Conservation (phyloP, 1,284 basidiomycete species). For the Ganoderma lingzhi region DNA sequence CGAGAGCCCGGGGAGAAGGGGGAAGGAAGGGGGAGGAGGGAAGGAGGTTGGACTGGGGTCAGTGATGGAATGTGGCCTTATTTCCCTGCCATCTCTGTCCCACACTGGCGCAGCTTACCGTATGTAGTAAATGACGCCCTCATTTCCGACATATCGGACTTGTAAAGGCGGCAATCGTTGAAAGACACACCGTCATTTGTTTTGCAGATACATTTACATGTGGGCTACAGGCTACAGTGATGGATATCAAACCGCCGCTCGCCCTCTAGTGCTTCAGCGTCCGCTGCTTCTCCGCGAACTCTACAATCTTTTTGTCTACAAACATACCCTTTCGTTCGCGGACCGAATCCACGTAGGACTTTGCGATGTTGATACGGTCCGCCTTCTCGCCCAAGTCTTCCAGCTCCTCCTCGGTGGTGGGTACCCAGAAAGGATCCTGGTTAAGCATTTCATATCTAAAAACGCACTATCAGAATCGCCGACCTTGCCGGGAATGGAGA, state of each 20-base stretch:
- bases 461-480: slow-evolving; percentile 11
- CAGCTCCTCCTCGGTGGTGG: slow-evolving; percentile 96
- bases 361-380: slow-evolving; percentile 94
- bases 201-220: background rate
- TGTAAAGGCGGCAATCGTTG: background rate
- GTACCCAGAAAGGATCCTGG: slow-evolving; percentile 99
- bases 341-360: slow-evolving; percentile 93
- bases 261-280: slow-evolving; percentile 83
- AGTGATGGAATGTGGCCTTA: slow-evolving; percentile 13
- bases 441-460: slow-evolving; percentile 86
- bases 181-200: background rate
- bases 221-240: slow-evolving; percentile 1
- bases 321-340: slow-evolving; percentile 95
- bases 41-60: slow-evolving; percentile 21
- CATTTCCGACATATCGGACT: slow-evolving; percentile 3
- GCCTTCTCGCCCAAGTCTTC: slow-evolving; percentile 98
- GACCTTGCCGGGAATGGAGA: background rate
- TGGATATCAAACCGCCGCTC: background rate
- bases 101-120: slow-evolving; percentile 25
- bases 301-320: slow-evolving; percentile 92
- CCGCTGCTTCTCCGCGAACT: slow-evolving; percentile 95
- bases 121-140: slow-evolving; percentile 8
- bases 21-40: slow-evolving; percentile 6
- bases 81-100: slow-evolving; percentile 21
- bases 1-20: slow-evolving; percentile 9